Evolutionary conservation across 2,329 filamentous ascomycete genomes (phyloP).

Genomic region (Sphaceloma murrayae): DNA sequence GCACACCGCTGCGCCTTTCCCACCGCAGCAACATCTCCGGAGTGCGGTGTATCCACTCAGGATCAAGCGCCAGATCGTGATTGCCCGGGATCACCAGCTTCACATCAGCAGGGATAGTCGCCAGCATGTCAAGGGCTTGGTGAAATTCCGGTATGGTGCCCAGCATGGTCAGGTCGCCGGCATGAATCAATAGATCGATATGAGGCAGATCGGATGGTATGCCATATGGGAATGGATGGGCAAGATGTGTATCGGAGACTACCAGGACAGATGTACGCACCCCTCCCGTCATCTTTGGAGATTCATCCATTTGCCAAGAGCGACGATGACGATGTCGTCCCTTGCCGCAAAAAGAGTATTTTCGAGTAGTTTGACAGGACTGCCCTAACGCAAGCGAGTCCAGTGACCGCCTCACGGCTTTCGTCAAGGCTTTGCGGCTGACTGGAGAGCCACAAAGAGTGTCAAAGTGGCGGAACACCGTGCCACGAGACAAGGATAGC

Average conservation of each 20-base stretch:
- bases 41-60: constrained; percentile 26
- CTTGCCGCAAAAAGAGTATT: too few relatives aligned
- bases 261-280: constrained; percentile 28
- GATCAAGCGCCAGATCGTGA: constrained; percentile 51
- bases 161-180: constrained; percentile 46
- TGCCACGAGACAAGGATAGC: too few relatives aligned
- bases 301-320: too few relatives aligned
- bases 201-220: constrained; percentile 17
- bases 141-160: constrained; percentile 42
- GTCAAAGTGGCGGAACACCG: too few relatives aligned
- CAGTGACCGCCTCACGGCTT: too few relatives aligned
- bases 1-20: constrained; percentile 6
- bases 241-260: constrained; percentile 37
- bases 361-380: too few relatives aligned
- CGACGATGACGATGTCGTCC: too few relatives aligned
- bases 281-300: constrained; percentile 1
- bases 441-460: too few relatives aligned
- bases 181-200: constrained; percentile 33
- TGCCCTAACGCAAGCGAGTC: too few relatives aligned
- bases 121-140: constrained; percentile 39
- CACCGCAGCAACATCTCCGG: not conserved
- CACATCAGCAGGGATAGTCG: constrained; percentile 42
- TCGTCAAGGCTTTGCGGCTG: too few relatives aligned
- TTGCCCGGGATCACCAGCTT: constrained; percentile 57
- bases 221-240: constrained; percentile 2